Conservation (phyloP, 2,329 filamentous ascomycete genomes). For the Exophiala aquamarina region DNA sequence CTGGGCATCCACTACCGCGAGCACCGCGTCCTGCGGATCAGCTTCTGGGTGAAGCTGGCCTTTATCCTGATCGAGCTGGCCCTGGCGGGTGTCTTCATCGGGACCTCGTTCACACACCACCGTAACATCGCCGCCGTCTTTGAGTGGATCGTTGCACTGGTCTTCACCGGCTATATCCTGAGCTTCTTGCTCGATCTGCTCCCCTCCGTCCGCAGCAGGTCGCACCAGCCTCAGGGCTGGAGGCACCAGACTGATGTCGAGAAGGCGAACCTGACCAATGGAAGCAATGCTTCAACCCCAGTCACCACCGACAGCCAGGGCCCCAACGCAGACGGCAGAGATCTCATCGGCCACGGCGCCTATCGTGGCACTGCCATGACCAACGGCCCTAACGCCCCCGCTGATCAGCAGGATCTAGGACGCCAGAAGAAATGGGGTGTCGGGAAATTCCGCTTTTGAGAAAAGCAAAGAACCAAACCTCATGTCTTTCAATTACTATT, state of each 20-base stretch:
- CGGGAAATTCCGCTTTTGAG: conserved; percentile 13
- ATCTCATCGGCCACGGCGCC: conserved; percentile 7
- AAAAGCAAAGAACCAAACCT: too few relatives aligned
- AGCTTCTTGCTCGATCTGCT: conserved; percentile 86
- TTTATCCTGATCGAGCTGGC: conserved; percentile 80
- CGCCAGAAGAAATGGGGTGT: conserved; percentile 15
- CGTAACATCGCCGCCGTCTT: conserved; percentile 72
- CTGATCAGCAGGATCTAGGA: conserved; percentile 7
- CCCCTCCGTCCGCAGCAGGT: conserved; percentile 68
- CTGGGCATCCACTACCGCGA: conserved; percentile 74
- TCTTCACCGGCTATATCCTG: conserved; percentile 62
- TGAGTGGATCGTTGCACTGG: conserved; percentile 60
- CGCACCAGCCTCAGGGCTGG: conserved; percentile 43
- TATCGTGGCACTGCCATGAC: conserved; percentile 18
- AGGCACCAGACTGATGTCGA: conserved; percentile 13
- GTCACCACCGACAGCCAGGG: conserved; percentile 22
- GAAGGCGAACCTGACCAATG: conserved; percentile 8
- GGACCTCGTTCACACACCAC: conserved; percentile 40
- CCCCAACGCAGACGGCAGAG: not conserved
- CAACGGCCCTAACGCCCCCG: conserved; percentile 10
- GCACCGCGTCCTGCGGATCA: conserved; percentile 69
- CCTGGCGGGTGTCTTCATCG: conserved; percentile 67
- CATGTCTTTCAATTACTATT: too few relatives aligned
- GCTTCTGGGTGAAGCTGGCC: conserved; percentile 82
- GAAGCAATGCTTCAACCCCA: conserved; percentile 1